Base-by-base conservation (phyloP, 495 filamentous ascomycete species). In the Penicillium simplicissimum region DNA sequence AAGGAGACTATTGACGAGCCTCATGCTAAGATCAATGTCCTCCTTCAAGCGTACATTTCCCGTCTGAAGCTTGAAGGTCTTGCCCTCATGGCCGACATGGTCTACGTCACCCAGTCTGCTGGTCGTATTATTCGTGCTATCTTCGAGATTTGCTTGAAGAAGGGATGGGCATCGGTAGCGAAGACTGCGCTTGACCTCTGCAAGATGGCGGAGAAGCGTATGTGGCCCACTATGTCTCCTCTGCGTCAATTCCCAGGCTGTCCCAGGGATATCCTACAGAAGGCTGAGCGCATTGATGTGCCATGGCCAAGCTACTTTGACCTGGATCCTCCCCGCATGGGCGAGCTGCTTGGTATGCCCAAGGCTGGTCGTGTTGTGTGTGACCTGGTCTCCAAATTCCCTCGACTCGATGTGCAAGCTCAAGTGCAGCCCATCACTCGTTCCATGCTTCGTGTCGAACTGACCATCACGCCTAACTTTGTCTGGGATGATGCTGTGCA, bases 191-290 rank as follows among this genome's bases (percentile, higher is more conserved):
- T 99, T 35, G 91, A 97, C 66, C 81, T 99, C 40, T 99, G 95
- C 78, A 99, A 99, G 78, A 98, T 96, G 93, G 94, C 94, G 2
- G 95, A 99, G 80, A 96, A 96, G 81, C 82, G 96, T 25, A 98
- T 98, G 95, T 99, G 95, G 95, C 93, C 93, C 7, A 97, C 93
- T 21, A 98, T 98, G 95, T 90, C 91, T 19, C 95, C 95, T 8
- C 84, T 99, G 9, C 83, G 96, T 40, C 95, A 99, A 68, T 98
- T 97, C 71, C 87, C 90, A 1, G 78, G 77, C 38, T 96, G 92
- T 64, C 85, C 92, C 13, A 76, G 84, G 35, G 96, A 99, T 59
- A 90, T 99, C 52, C 79, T 98, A 52, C 85, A 89, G 60, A 97
- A 97, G 75, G 88, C 93, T 2, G 95, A 99, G 76, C 82, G 93